Conservation (phyloP, 495 filamentous ascomycete genomes). For the Endocarpon pusillum region DNA sequence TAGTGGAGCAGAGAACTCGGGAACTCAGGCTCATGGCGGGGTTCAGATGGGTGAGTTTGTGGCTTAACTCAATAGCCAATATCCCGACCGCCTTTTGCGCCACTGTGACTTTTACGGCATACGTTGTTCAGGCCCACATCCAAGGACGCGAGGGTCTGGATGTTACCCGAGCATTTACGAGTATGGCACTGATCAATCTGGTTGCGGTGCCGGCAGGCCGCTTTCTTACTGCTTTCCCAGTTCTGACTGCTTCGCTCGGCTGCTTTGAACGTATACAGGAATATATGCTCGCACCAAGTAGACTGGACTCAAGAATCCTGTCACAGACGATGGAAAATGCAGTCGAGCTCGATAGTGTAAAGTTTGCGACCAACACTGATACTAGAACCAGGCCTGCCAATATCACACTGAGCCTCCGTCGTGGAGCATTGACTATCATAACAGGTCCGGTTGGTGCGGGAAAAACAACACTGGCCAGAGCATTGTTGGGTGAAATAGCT, state of each 20-base stretch:
- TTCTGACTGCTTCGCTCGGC: slow-evolving; percentile 9
- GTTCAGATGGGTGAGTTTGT: neutral
- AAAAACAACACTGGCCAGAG: slow-evolving; percentile 32
- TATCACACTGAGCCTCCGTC: slow-evolving; percentile 19
- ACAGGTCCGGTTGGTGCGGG: slow-evolving; percentile 33
- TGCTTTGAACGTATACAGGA: slow-evolving; percentile 18
- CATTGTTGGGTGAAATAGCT: slow-evolving; percentile 32
- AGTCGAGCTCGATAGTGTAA: slow-evolving; percentile 1
- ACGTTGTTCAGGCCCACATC: slow-evolving; percentile 7
- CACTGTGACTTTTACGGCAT: slow-evolving; percentile 9
- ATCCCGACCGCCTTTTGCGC: slow-evolving; percentile 4
- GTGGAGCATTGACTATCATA: slow-evolving; percentile 21
- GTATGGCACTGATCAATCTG: slow-evolving; percentile 19
- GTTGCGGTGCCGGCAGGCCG: slow-evolving; percentile 14
- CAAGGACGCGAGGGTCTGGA: slow-evolving; percentile 8
- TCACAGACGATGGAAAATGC: neutral
- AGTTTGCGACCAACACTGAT: slow-evolving; percentile 1
- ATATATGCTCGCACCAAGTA: slow-evolving; percentile 7
- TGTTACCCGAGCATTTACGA: slow-evolving; percentile 18
- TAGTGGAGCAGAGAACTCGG: neutral
- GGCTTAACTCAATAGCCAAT: neutral
- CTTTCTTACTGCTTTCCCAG: slow-evolving; percentile 14
- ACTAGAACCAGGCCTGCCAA: slow-evolving; percentile 8
- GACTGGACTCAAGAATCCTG: neutral
- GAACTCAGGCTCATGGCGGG: neutral